Percentiles rank a stretch among this genome's conserved stretches.
phyloP scores from a whole-genome alignment of 306 rosid species.

The Acmispon strigosus region DNA sequence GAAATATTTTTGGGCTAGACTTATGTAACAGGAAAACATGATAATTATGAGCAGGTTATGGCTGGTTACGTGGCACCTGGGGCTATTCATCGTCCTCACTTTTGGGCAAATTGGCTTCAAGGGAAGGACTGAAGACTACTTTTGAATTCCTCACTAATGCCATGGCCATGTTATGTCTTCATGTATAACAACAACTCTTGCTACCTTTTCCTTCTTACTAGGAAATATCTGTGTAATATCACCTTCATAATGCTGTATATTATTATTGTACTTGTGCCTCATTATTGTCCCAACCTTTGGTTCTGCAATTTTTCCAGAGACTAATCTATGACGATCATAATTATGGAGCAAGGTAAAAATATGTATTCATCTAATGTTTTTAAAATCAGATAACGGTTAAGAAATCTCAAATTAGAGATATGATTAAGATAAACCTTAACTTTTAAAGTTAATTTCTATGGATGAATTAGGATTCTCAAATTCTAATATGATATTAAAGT shows the following conservation, averaged over 20 bases:
- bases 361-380: background rate
- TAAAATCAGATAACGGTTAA: too few relatives aligned
- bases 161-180: background rate
- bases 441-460: too few relatives aligned
- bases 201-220: background rate
- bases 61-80: constrained; percentile 85
- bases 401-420: too few relatives aligned
- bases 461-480: too few relatives aligned
- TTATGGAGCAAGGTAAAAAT: background rate
- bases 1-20: background rate
- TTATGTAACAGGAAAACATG: background rate
- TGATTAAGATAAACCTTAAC: too few relatives aligned
- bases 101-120: constrained; percentile 98
- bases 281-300: background rate
- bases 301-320: background rate
- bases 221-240: constrained; percentile 11
- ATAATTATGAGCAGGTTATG: constrained; percentile 64
- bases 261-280: constrained; percentile 9
- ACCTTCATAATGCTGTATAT: constrained; percentile 23
- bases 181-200: constrained; percentile 5
- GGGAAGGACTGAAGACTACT: constrained; percentile 88
- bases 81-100: constrained; percentile 67
- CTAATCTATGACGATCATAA: background rate
- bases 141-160: constrained; percentile 11
- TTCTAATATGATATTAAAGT: too few relatives aligned